Evolutionary conservation across 106 monocot species (phyloP), one percentile per base, ranked within the genome.

Genomic region (Dioscorea alata): DNA sequence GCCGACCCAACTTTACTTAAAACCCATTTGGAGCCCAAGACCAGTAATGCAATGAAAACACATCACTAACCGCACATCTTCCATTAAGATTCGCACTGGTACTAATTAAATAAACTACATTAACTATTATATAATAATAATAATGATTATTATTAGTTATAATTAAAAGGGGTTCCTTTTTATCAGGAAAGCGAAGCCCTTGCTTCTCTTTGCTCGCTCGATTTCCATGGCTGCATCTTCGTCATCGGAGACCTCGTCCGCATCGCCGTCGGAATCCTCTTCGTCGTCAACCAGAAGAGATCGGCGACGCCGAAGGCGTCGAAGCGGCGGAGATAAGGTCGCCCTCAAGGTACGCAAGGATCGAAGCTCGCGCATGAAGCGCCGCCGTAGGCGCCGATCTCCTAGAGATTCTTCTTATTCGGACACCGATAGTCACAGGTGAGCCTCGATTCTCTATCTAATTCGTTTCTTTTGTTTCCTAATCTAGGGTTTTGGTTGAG

Each of bases 311-410:
- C 77, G 72, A 13, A 65, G 75, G 19, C 70, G 71, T 17, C 74
- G 68, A 17, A 65, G 73, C 35, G 68, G 64, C 3, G 13, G 23
- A n/a, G 73, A 49, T 32, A 72, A 60, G 20, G 81, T 68, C 35
- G 81, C 66, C 13, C 71, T 85, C 3, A 85, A 81, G 78, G 78
- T 81, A 31, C 78, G 78, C 19, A 85, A 78, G 65, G 74, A 69
- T 50, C 78, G 69, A 23, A 67, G 71, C 18, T 72, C 66, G 33
- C 69, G 71, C 17, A 61, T 53, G 20, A 85, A 73, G 77, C 73
- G 74, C 28, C 65, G 63, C 63, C 69, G 71, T 50, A 81, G 53
- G 69, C 81, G 59, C 35, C 60, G 78, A 17, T 74, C 71, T n/a
- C 22, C 71, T 50, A 25, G 35, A 20, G 80, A 58, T 24, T 70